Percentiles rank a stretch among this genome's conserved stretches.
Conservation (phyloP, 257 asterid genomes). For the Parsonsia alboflavescens region DNA sequence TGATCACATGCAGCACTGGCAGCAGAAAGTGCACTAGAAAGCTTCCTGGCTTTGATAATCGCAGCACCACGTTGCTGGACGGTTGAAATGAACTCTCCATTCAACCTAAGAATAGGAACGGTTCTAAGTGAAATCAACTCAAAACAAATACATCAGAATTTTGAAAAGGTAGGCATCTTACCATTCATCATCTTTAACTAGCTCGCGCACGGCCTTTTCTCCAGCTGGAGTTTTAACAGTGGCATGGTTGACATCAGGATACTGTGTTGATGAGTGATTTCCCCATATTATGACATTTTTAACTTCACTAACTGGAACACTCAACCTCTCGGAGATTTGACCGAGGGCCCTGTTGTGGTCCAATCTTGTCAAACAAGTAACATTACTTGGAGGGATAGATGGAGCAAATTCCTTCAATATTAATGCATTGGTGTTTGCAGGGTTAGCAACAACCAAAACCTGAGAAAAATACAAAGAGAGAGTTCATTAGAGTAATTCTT, state of each 20-base stretch:
- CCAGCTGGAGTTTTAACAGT: slow-evolving; percentile 69
- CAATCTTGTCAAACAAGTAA: slow-evolving; percentile 83
- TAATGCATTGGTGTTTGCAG: slow-evolving; percentile 94
- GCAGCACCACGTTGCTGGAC: slow-evolving; percentile 99
- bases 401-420: slow-evolving; percentile 90
- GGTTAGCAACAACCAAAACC: slow-evolving; percentile 98
- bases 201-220: slow-evolving; percentile 73
- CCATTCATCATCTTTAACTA: slow-evolving; percentile 76
- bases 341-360: slow-evolving; percentile 99
- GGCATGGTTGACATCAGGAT: slow-evolving; percentile 92
- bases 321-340: slow-evolving; percentile 78
- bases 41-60: slow-evolving; percentile 85
- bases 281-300: slow-evolving; percentile 95
- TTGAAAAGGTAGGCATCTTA: slow-evolving; percentile 16
- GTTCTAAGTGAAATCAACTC: neutral
- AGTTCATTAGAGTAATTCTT: neutral
- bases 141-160: neutral
- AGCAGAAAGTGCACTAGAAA: slow-evolving; percentile 95
- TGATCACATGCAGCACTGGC: slow-evolving; percentile 98
- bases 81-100: slow-evolving; percentile 64
- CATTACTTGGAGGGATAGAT: slow-evolving; percentile 77
- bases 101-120: slow-evolving; percentile 46
- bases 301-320: slow-evolving; percentile 78
- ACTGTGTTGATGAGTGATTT: slow-evolving; percentile 90
- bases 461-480: slow-evolving; percentile 20